These are phyloP conservation scores for Amylocystis lapponica DNA, from an alignment of 768 basidiomycete genomes.

Conservation along the genomic window DNA sequence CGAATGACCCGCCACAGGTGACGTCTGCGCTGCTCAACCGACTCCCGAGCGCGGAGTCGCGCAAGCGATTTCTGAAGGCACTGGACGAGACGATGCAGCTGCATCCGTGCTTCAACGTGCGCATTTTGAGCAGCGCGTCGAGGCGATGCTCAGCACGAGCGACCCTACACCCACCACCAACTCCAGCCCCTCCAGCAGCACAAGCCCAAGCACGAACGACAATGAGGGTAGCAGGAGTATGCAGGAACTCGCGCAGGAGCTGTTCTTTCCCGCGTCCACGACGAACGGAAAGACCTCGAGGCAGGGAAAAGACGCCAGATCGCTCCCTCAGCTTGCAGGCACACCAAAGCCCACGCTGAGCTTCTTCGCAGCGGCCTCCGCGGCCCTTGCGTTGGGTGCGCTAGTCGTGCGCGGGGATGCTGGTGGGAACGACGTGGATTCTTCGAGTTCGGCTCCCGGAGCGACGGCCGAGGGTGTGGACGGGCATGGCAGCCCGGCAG, in stretches of 20 bases:
- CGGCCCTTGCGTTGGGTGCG: conserved; percentile 56
- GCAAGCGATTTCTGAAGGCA: conserved; percentile 33
- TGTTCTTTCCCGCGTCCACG: conserved; percentile 13
- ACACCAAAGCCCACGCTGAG: conserved; percentile 31
- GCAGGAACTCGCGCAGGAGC: conserved; percentile 20
- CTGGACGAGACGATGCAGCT: conserved; percentile 39
- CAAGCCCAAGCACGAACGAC: neutral
- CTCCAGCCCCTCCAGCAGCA: conserved; percentile 7
- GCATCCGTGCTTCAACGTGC: conserved; percentile 46
- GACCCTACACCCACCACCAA: conserved; percentile 18
- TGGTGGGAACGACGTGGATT: conserved; percentile 3
- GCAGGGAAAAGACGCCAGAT: conserved; percentile 17
- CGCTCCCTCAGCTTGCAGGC: conserved; percentile 4
- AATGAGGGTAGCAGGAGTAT: conserved; percentile 8
- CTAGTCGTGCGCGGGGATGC: conserved; percentile 26
- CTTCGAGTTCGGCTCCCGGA: conserved; percentile 5
- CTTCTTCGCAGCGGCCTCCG: conserved; percentile 57
- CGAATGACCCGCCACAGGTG: conserved; percentile 23
- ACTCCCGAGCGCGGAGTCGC: conserved; percentile 36
- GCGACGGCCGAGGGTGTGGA: conserved; percentile 12
- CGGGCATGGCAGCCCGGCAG: conserved; percentile 24
- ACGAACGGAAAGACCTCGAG: conserved; percentile 9
- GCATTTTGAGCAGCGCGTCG: conserved; percentile 39
- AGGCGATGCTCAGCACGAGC: conserved; percentile 39
- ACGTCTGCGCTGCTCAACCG: conserved; percentile 32